Percentiles rank a stretch among this genome's conserved stretches.
Evolutionary conservation across 129 eudicot species (phyloP).

Genomic region (Tanacetum coccineum): DNA sequence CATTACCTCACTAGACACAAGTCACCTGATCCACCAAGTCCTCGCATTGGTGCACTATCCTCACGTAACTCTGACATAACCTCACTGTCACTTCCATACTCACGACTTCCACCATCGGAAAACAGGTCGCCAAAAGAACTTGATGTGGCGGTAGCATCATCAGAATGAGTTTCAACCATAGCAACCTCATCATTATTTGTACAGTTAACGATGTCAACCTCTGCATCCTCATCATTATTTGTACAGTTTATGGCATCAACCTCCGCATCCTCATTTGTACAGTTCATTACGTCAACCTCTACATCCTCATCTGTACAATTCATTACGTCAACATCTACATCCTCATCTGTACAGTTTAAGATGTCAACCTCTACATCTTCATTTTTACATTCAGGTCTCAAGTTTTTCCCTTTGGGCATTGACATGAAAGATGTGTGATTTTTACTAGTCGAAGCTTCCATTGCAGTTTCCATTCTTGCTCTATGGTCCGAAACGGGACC

Average conservation of each 20-base stretch:
- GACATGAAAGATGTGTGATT: constrained; percentile 14
- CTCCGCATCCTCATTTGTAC: constrained; percentile 18
- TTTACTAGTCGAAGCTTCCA: constrained; percentile 41
- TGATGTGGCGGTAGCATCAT: constrained; percentile 61
- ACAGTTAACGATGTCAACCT: constrained; percentile 28
- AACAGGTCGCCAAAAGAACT: constrained; percentile 62
- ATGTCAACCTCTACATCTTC: constrained; percentile 9
- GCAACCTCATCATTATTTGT: constrained; percentile 25
- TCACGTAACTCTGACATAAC: constrained; percentile 42
- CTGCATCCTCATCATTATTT: constrained; percentile 25
- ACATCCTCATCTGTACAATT: constrained; percentile 17
- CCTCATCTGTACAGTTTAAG: neutral
- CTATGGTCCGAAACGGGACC: constrained; percentile 29
- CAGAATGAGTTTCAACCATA: constrained; percentile 24
- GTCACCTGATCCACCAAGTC: constrained; percentile 41
- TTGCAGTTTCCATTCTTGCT: constrained; percentile 35
- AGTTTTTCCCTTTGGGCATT: constrained; percentile 33
- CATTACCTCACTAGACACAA: constrained; percentile 43
- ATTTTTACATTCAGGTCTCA: constrained; percentile 31
- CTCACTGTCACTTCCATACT: constrained; percentile 44
- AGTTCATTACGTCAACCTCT: constrained; percentile 4
- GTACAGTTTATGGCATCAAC: constrained; percentile 22
- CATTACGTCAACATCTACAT: neutral
- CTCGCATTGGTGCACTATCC: constrained; percentile 32
- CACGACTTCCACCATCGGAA: constrained; percentile 38